Percentiles rank a stretch among this genome's conserved stretches.
These are phyloP conservation scores for Dipteronia sinensis DNA, from an alignment of 345 rosid species.

Conservation along the genomic window DNA sequence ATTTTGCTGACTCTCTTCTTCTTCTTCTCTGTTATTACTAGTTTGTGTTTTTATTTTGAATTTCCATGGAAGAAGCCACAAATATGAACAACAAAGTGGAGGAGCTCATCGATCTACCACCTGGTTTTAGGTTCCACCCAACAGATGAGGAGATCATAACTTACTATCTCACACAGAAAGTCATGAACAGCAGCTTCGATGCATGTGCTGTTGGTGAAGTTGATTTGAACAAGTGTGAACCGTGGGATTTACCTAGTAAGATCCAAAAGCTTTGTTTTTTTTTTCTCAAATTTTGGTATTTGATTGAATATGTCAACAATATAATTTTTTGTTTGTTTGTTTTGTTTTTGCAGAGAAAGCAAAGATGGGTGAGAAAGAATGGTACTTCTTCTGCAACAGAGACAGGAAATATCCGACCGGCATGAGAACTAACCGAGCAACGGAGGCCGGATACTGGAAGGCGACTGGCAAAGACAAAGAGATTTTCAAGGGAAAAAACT, in stretches of 20 bases:
- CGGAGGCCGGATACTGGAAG: constrained; percentile 93
- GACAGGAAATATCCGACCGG: constrained; percentile 98
- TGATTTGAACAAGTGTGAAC: constrained; percentile 90
- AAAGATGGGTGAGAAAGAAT: constrained; percentile 95
- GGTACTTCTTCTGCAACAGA: constrained; percentile 91
- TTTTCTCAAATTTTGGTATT: not conserved
- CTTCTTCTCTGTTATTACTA: constrained; percentile 3
- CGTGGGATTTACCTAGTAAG: constrained; percentile 93
- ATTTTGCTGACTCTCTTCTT: not conserved
- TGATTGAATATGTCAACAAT: not conserved
- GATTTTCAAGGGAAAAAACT: constrained; percentile 64
- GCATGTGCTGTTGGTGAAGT: constrained; percentile 75
- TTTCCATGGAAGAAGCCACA: constrained; percentile 53
- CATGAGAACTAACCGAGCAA: constrained; percentile 93
- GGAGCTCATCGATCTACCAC: constrained; percentile 64
- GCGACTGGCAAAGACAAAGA: constrained; percentile 95
- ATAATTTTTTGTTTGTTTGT: not conserved
- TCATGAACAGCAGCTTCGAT: constrained; percentile 43
- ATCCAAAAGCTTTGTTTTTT: not conserved
- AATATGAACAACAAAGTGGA: constrained; percentile 66
- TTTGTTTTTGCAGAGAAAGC: constrained; percentile 60
- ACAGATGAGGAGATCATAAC: constrained; percentile 87
- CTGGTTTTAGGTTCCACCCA: constrained; percentile 92
- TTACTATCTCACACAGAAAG: constrained; percentile 67
- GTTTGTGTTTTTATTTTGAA: not conserved